Percentiles rank a stretch among this genome's conserved stretches.
Conservation (phyloP, 73 alveolate species). For the Stentor coeruleus region DNA sequence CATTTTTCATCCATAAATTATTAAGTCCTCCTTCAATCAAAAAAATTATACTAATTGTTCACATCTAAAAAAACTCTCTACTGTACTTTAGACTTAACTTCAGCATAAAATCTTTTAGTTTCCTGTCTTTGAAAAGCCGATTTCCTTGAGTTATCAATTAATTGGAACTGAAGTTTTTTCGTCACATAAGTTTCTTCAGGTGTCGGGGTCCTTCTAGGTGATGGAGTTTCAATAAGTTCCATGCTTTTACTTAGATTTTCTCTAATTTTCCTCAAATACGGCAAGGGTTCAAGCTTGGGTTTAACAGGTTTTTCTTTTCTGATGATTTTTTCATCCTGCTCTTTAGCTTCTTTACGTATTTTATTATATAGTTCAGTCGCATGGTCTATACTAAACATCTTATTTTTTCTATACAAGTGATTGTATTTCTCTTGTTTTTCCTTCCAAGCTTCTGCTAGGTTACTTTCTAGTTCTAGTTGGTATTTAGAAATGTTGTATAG, state of each 20-base stretch:
- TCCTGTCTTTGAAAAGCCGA: neutral
- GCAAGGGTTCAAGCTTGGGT: conserved; percentile 6
- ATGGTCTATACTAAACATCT: neutral
- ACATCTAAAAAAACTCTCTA: too few species aligned
- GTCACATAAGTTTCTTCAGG: conserved; percentile 1
- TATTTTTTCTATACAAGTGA: neutral
- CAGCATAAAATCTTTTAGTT: neutral
- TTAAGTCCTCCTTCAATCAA: too few species aligned
- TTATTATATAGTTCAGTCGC: neutral
- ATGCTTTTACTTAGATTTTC: neutral
- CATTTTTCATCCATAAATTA: neutral
- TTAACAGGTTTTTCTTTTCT: neutral
- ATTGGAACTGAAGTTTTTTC: neutral
- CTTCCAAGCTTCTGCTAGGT: neutral
- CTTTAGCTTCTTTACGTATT: neutral
- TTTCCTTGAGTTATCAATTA: neutral
- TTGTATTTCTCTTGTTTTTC: neutral
- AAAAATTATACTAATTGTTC: too few species aligned
- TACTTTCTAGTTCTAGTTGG: neutral
- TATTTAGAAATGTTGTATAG: neutral
- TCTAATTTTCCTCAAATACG: neutral
- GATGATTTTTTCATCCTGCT: neutral
- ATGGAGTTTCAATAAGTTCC: neutral
- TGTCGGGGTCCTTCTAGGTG: neutral
- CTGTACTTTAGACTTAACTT: neutral